Conservation (phyloP, 805 yeast genomes). For the Candida cerambycidarum region DNA sequence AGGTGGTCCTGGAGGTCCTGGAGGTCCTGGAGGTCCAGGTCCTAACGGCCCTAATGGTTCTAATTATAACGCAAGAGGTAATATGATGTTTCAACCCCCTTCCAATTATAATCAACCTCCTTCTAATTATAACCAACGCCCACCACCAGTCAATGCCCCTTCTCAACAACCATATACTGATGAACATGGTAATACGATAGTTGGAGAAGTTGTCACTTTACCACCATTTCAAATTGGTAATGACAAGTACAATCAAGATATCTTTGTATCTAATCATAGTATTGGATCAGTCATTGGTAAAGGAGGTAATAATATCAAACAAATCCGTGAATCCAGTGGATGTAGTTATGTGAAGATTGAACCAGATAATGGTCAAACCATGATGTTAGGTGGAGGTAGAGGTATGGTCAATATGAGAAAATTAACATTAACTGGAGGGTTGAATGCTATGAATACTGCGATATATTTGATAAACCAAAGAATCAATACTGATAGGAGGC, state of each 20-base stretch:
- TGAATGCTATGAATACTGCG: constrained; percentile 70
- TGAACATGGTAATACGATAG: constrained; percentile 43
- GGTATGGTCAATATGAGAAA: constrained; percentile 51
- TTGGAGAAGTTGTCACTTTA: constrained; percentile 44
- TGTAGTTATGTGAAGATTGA: constrained; percentile 70
- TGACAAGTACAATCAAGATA: constrained; percentile 64
- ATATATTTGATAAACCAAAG: constrained; percentile 69
- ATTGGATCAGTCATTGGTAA: constrained; percentile 87
- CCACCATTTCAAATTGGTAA: constrained; percentile 43
- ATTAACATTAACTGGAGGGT: constrained; percentile 65
- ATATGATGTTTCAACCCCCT: constrained; percentile 68
- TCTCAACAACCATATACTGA: constrained; percentile 39
- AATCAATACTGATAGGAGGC: constrained; percentile 63
- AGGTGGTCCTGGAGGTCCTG: background rate
- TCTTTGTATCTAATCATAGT: constrained; percentile 71
- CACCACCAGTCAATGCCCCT: constrained; percentile 25
- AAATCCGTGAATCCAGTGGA: constrained; percentile 72
- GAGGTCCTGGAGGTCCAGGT: constrained; percentile 3
- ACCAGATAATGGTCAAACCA: constrained; percentile 53
- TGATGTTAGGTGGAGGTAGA: constrained; percentile 44
- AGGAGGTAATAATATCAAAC: constrained; percentile 79
- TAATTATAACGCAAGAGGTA: constrained; percentile 23
- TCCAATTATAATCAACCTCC: constrained; percentile 47
- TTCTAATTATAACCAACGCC: constrained; percentile 4
- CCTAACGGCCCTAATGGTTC: too few species aligned